These are phyloP conservation scores for Luzula sylvatica DNA, from an alignment of 176 grass and related monocot genomes.

Conservation along the genomic window DNA sequence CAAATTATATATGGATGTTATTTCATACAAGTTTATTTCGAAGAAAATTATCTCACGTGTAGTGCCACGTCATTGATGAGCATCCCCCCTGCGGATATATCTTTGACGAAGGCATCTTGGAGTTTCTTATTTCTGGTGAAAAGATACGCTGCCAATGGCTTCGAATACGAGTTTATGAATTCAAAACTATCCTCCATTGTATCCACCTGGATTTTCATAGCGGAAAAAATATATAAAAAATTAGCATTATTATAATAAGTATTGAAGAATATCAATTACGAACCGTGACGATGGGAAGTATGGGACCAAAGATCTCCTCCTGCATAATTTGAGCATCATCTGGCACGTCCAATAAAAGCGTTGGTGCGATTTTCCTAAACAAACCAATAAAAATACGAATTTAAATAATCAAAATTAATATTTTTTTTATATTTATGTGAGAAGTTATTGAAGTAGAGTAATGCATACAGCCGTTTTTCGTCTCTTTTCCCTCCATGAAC, in stretches of 20 bases:
- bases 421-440: not conserved
- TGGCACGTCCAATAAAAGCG: slow-evolving; percentile 62
- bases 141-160: slow-evolving; percentile 83
- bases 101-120: slow-evolving; percentile 44
- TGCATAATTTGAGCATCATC: slow-evolving; percentile 57
- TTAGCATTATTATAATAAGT: not conserved
- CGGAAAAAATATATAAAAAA: not conserved
- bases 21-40: not conserved
- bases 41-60: slow-evolving; percentile 36
- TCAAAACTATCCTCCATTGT: slow-evolving; percentile 62
- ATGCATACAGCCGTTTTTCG: slow-evolving; percentile 38
- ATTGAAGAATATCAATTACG: slow-evolving; percentile 8
- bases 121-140: slow-evolving; percentile 80
- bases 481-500: slow-evolving; percentile 36
- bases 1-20: not conserved
- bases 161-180: slow-evolving; percentile 43
- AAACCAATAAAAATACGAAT: slow-evolving; percentile 5
- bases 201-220: slow-evolving; percentile 38
- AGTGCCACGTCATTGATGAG: slow-evolving; percentile 58
- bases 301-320: slow-evolving; percentile 64
- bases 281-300: slow-evolving; percentile 75
- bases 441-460: not conserved
- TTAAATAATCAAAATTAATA: not conserved
- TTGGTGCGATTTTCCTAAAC: slow-evolving; percentile 73
- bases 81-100: slow-evolving; percentile 66